These are phyloP conservation scores for Puccinellia tenuiflora DNA, from an alignment of 176 grass and related monocot species.

Conservation along the genomic window DNA sequence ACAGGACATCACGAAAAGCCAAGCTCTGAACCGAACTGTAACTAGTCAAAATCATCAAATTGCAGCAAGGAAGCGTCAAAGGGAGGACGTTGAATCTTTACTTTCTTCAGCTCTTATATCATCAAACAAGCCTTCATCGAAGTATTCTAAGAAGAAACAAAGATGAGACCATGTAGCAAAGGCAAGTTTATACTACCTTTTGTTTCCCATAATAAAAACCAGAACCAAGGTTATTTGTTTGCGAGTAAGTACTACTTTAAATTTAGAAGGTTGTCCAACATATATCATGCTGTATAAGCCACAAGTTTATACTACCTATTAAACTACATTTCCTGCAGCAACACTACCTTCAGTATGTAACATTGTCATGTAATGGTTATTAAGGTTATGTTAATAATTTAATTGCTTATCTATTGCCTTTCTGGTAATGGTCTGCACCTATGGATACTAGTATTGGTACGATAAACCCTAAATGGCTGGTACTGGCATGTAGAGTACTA, in stretches of 20 bases:
- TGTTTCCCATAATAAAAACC: background rate
- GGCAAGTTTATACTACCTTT: constrained; percentile 33
- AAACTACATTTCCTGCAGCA: background rate
- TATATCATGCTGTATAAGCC: background rate
- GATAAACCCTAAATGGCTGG: background rate
- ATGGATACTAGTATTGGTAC: background rate
- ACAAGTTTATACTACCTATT: no score
- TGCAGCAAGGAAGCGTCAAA: constrained; percentile 64
- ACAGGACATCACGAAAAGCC: constrained; percentile 28
- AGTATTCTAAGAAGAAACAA: constrained; percentile 32
- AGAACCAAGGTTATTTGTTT: background rate
- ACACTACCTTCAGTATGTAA: background rate
- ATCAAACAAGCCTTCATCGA: constrained; percentile 54
- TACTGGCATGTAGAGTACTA: background rate
- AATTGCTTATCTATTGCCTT: background rate
- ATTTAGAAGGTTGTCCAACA: constrained; percentile 18
- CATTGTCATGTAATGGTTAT: background rate
- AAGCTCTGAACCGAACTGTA: constrained; percentile 1
- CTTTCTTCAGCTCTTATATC: constrained; percentile 76
- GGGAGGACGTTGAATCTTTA: constrained; percentile 66
- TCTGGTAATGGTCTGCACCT: background rate
- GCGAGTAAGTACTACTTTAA: background rate
- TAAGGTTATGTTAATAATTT: background rate
- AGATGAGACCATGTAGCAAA: constrained; percentile 26
- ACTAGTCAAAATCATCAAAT: constrained; percentile 39